Conservation (phyloP, 768 basidiomycete species). For the Mycena albidolilacea region DNA sequence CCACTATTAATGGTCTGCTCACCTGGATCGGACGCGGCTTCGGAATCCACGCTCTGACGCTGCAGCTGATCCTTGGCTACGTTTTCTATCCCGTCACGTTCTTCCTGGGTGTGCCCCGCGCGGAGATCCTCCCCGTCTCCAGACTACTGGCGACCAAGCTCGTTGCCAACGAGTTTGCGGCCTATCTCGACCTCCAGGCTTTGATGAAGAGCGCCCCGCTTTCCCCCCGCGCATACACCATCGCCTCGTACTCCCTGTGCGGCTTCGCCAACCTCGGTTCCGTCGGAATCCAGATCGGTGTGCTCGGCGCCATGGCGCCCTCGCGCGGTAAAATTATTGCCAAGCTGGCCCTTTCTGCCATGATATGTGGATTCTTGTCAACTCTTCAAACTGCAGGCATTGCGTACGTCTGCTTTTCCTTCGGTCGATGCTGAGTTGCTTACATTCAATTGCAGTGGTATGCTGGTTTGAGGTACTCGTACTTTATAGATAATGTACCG, state of each 20-base stretch:
- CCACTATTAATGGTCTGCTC: constrained; percentile 85
- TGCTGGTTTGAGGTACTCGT: constrained; percentile 57
- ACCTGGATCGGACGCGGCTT: constrained; percentile 93
- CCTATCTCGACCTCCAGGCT: constrained; percentile 73
- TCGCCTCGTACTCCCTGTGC: constrained; percentile 90
- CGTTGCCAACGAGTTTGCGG: constrained; percentile 89
- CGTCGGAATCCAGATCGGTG: constrained; percentile 89
- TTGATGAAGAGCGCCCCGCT: constrained; percentile 68
- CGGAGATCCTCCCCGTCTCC: constrained; percentile 87
- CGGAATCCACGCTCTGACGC: constrained; percentile 84
- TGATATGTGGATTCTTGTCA: constrained; percentile 80
- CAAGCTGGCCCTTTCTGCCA: constrained; percentile 75
- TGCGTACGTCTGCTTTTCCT: constrained; percentile 55
- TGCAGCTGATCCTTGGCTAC: constrained; percentile 90
- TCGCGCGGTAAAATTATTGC: constrained; percentile 80
- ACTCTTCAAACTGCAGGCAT: constrained; percentile 74
- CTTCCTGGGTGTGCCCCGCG: constrained; percentile 83
- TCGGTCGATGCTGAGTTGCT: constrained; percentile 44
- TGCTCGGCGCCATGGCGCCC: constrained; percentile 79
- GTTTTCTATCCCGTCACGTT: constrained; percentile 91
- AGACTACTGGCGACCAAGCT: constrained; percentile 90
- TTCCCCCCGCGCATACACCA: constrained; percentile 82
- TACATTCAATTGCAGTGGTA: constrained; percentile 54
- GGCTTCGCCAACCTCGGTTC: constrained; percentile 93
- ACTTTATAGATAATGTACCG: constrained; percentile 48